Base-by-base conservation (phyloP, 2,329 filamentous ascomycete species). In the Hypoxylon sp. region DNA sequence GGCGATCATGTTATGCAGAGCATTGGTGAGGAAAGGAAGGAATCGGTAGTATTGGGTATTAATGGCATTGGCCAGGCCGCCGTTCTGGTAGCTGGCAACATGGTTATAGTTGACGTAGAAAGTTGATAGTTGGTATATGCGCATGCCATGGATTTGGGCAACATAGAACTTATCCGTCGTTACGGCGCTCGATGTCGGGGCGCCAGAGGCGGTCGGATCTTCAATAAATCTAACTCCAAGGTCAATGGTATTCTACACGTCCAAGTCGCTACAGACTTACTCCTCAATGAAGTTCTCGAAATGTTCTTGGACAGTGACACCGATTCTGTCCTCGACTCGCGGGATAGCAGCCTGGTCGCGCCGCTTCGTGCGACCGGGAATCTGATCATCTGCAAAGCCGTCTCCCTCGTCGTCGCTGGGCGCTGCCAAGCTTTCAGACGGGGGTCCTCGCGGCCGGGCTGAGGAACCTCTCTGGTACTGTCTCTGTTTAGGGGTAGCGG, bases 11-110 rank as follows among this genome's bases (percentile, higher is more conserved):
- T 93, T 96, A 80, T 99, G 93, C 44, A 99, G 82, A 24, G 91
- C 94, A 67, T 91, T 88, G 20, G 91, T 93, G 73, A 99, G 87
- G 77, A 95, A 99, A 2, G 95, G 95, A 22, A 96, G 85, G 76
- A 97, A 97, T 70, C 95, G 92, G 78, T 97, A 98, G 82, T 97
- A 98, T 74, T 96, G 91, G 71, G 89, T 89, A 69, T 93, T 90
- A 65, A 98, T 91, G 52, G 93, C 94, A 65, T 92, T 89, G 43
- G 94, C 93, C 54, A 99, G 82, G 60, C 91, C 89, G 55, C 91
- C 92, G 70, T 94, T 91, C 72, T 91, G 89, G 77, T 89, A 90
- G 34, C 88, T 85, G 59, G 89, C 86, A 28, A 99, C 82, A 77
- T 99, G 95, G 69, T 89, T 92, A 79, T 89, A 95, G 79, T 96